Base-by-base conservation (phyloP, 1,284 basidiomycete genomes). In the Singerocomus inundabilis region DNA sequence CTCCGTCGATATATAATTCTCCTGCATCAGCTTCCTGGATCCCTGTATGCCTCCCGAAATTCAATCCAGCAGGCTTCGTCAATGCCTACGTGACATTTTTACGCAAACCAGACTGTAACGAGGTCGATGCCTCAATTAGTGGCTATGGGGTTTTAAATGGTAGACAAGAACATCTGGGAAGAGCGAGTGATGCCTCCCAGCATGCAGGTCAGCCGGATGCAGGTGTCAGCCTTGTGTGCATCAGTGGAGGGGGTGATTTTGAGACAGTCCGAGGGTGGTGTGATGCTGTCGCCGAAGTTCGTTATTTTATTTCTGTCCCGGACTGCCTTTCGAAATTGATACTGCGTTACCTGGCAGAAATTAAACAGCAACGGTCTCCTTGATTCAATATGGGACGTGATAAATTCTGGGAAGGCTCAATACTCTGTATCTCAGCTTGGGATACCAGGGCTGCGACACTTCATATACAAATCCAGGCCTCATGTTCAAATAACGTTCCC, bases 1-100 rank as follows among this genome's bases (percentile, higher is more conserved):
- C 82, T 44, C 76, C 87, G 35, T 81, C 84, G 55, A 77, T 91
- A 61, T 72, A 78, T 64, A 80, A 86, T 71, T 77, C 85, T 53
- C 77, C 85, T 5, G 92, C 86, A 1, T 77, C 88, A 6, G 86
- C 94, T 18, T 89, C 89, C 5, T 99, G 94, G 92, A 78, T 98
- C 3, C 97, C 97, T 0, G 81, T 99, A 43, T 99, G 96, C 65
- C 79, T 99, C 10, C 96, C 97, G 0, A 94, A 94, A 64, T 98
- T 93, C 74, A 95, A 98, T 59, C 77, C 93, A 0, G 75, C 85
- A 2, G 91, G 89, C 1, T 98, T 98, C 68, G 85, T 97, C 16
- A 93, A 99, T 68, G 91, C 92, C 15, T 98, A 96, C 62, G 82
- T 98, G 47, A 85, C 84, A 32, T 96, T 90, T 66, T 67, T 87